Base-by-base conservation (phyloP, 305 asterid species). In the Rubia tinctorum region DNA sequence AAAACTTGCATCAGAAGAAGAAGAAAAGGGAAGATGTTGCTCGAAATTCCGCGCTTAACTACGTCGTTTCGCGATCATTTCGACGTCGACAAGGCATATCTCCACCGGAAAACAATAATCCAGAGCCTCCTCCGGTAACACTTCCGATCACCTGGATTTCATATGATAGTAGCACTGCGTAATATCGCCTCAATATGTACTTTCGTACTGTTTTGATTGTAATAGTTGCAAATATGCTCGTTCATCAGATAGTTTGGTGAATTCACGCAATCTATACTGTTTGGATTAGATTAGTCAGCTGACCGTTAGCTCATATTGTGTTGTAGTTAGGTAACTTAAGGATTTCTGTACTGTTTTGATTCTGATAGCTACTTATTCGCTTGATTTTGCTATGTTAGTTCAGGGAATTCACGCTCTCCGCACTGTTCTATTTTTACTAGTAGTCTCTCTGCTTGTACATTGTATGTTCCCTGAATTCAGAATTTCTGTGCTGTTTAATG, bases 81-180 rank as follows among this genome's bases (percentile, higher is more conserved):
- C 82, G 98, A 94, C 70, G 85, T 87, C 71, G 99, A 94, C 87
- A 91, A 90, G 84, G 97, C 98, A n/a, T 94, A 88, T 83, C 91
- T 94, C 73, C 85, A 75, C 55, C 90, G 99, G 30, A 89, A 88
- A 85, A 61, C 87, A 77, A 85, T 86, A 72, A 91, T 94, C 71
- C 89, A 82, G 77, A 81, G 73, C 80, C 86, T 86, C 76, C 80
- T 73, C 59, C 84, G 93, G 98, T 89, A 63, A 60, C 44, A 8
- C 51, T 25, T 25, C 22, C 6, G n/a, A 34, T 70, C 44, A 14
- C 53, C 2, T 67, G 10, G 11, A 68, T 70, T 78, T 60, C n/a
- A 25, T 14, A 1, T 9, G 17, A 14, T 9, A 9, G 55, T 12
- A 47, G 18, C 55, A 47, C 55, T 12, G 55, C 17, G 13, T 12